Evolutionary conservation across 2,329 filamentous ascomycete genomes (phyloP).

Genomic region (Ophiostoma montium): DNA sequence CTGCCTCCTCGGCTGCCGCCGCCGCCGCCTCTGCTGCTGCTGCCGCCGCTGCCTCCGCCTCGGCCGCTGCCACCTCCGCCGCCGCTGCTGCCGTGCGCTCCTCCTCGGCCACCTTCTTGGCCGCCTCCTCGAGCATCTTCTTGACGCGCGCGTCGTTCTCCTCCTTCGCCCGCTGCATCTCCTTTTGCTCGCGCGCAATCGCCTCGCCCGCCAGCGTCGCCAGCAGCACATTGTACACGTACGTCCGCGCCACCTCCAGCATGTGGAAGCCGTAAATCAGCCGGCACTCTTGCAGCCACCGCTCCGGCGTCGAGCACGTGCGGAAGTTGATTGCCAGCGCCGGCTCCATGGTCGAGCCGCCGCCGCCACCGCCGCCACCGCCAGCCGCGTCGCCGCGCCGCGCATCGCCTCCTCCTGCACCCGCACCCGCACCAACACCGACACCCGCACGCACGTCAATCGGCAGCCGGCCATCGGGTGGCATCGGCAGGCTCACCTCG

Average conservation of each 20-base stretch:
- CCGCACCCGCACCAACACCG: too few relatives aligned
- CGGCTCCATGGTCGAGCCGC: conserved; percentile 37
- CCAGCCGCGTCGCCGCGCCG: conserved; percentile 32
- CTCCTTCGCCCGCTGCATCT: conserved; percentile 39
- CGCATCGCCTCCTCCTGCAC: too few relatives aligned
- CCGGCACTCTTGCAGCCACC: conserved; percentile 83
- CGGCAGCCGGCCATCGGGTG: conserved; percentile 1
- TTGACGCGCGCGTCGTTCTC: conserved; percentile 49
- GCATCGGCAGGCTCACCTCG: conserved; percentile 33
- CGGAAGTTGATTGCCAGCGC: conserved; percentile 64
- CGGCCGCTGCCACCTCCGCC: conserved; percentile 28
- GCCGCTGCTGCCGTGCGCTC: conserved; percentile 46
- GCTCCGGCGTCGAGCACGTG: conserved; percentile 53
- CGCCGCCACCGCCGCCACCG: not conserved
- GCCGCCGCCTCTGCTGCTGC: conserved; percentile 44
- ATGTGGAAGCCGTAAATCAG: conserved; percentile 59
- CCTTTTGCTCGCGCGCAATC: conserved; percentile 63
- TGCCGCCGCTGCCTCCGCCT: conserved; percentile 46
- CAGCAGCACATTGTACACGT: conserved; percentile 51
- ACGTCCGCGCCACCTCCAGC: conserved; percentile 53
- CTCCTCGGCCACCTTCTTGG: conserved; percentile 50
- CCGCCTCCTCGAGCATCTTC: conserved; percentile 35
- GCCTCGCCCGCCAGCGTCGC: conserved; percentile 69
- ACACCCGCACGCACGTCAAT: not conserved
- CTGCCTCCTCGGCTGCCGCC: conserved; percentile 47